These are phyloP conservation scores for Onygenales sp. DNA, from an alignment of 2,329 filamentous ascomycete species.

Conservation along the genomic window DNA sequence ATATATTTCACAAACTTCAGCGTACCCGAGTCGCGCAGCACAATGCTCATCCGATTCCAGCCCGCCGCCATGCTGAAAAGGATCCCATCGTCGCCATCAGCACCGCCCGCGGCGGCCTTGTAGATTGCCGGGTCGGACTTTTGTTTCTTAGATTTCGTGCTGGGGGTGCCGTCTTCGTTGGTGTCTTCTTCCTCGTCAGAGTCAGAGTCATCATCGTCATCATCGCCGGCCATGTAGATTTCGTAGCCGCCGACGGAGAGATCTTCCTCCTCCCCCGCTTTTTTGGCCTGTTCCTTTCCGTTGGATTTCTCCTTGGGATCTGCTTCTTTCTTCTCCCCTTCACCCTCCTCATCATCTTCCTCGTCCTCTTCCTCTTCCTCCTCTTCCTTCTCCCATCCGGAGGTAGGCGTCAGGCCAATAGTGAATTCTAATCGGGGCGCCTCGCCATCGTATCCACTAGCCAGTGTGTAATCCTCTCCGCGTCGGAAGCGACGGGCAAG, in stretches of 20 bases:
- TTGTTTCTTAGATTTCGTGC: conserved; percentile 24
- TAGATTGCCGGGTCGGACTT: conserved; percentile 73
- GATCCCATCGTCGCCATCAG: conserved; percentile 56
- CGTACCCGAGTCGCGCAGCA: conserved; percentile 75
- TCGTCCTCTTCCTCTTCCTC: conserved; percentile 43
- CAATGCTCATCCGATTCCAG: conserved; percentile 90
- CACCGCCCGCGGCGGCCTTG: conserved; percentile 52
- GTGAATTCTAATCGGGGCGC: conserved; percentile 77
- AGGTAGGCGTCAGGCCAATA: conserved; percentile 72
- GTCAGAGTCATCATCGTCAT: conserved; percentile 55
- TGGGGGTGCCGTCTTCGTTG: conserved; percentile 26
- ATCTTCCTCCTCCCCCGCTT: conserved; percentile 18
- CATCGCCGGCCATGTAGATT: conserved; percentile 83
- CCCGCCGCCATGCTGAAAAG: conserved; percentile 58
- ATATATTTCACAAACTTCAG: conserved; percentile 97
- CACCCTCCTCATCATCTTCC: conserved; percentile 36
- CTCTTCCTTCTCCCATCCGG: conserved; percentile 71
- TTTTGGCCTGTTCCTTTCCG: not conserved
- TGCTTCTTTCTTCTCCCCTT: conserved; percentile 23
- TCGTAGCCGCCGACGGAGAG: conserved; percentile 42
- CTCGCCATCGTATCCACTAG: conserved; percentile 65
- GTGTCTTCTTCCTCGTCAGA: conserved; percentile 30
- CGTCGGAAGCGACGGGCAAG: conserved; percentile 80
- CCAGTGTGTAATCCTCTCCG: conserved; percentile 85
- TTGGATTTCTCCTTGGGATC: conserved; percentile 28